phyloP scores from a whole-genome alignment of 805 yeast species.

The Myxozyma mucilagina region DNA sequence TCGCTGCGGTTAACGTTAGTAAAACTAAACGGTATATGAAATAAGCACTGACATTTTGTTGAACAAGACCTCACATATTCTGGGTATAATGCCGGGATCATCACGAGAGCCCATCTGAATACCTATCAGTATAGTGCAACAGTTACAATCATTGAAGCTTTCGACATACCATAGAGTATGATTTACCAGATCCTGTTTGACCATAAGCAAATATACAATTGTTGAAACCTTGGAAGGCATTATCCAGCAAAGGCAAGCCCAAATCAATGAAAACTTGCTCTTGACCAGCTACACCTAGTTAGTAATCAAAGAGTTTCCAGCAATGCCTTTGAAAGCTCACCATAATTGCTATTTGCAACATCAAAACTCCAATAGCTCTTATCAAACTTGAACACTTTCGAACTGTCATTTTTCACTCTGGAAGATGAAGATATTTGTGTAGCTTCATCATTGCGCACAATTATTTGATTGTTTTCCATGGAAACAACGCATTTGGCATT shows the following conservation, averaged over 20 bases:
- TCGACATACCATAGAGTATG: slow-evolving; percentile 62
- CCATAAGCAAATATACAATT: slow-evolving; percentile 77
- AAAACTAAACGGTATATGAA: neutral
- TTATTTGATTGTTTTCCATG: slow-evolving; percentile 24
- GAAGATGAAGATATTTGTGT: neutral
- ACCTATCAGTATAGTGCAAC: neutral
- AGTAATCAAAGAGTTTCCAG: neutral
- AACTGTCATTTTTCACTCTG: slow-evolving; percentile 11
- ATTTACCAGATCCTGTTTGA: slow-evolving; percentile 83
- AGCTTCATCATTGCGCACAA: slow-evolving; percentile 5
- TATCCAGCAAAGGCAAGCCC: slow-evolving; percentile 62
- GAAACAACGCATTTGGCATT: slow-evolving; percentile 22
- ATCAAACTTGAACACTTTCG: slow-evolving; percentile 27
- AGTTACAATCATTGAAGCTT: neutral
- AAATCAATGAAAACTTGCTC: slow-evolving; percentile 50
- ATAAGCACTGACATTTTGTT: slow-evolving; percentile 37
- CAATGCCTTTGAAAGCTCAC: slow-evolving; percentile 42
- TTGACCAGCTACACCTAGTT: slow-evolving; percentile 44
- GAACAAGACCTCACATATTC: slow-evolving; percentile 57
- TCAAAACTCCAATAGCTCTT: slow-evolving; percentile 22
- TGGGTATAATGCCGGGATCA: slow-evolving; percentile 67
- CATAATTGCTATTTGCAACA: slow-evolving; percentile 35
- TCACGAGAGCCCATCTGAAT: slow-evolving; percentile 54
- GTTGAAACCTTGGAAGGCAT: slow-evolving; percentile 67
- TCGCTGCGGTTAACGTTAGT: neutral